Conservation (phyloP, 2,329 filamentous ascomycete genomes). For the Tolypocladium capitatum region DNA sequence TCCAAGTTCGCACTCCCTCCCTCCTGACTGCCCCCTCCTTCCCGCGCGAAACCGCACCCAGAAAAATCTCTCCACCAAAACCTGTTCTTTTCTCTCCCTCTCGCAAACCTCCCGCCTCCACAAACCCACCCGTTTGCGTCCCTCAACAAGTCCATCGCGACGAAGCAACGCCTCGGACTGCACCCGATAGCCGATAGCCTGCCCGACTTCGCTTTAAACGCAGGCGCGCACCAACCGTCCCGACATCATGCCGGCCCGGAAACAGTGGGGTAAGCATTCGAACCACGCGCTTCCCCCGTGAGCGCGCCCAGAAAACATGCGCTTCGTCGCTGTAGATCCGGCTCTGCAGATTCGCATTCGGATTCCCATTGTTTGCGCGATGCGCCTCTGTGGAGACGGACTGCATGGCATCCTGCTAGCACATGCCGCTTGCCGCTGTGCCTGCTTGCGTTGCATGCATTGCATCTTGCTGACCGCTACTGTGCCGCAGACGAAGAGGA, state of each 20-base stretch:
- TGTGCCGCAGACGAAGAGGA: conserved; percentile 24
- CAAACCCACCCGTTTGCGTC: neutral
- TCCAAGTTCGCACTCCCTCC: neutral
- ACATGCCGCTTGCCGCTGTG: conserved; percentile 1
- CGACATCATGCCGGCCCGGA: conserved; percentile 28
- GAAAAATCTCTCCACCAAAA: neutral
- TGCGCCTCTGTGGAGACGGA: conserved; percentile 1
- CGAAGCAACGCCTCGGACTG: neutral
- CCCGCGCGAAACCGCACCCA: neutral
- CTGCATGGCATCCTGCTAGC: neutral
- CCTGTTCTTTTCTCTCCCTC: neutral
- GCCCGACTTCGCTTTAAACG: neutral
- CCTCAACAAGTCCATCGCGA: neutral
- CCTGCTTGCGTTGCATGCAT: neutral
- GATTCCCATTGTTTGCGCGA: neutral
- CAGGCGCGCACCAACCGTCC: neutral
- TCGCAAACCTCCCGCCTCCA: neutral
- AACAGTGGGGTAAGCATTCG: conserved; percentile 27
- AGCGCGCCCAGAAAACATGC: neutral
- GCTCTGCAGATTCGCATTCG: conserved; percentile 1
- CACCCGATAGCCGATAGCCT: neutral
- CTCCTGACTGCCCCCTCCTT: neutral
- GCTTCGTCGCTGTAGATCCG: neutral
- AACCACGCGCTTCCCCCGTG: neutral
- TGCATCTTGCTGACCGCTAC: conserved; percentile 10